Evolutionary conservation across 140 eudicot genomes (phyloP), one percentile per base, ranked within the genome.

Genomic region (Stevia rebaudiana): DNA sequence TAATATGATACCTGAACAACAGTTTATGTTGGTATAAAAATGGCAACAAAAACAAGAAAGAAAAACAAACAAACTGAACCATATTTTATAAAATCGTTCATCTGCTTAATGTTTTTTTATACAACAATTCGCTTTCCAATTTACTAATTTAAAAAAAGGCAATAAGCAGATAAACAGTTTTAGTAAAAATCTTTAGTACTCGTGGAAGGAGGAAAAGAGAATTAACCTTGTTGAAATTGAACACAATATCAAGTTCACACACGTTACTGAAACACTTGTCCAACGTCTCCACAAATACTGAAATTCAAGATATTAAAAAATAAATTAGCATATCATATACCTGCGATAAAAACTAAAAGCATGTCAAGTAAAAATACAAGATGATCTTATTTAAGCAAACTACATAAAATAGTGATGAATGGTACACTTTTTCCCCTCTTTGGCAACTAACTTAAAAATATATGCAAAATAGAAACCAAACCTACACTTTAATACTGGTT

Each of bases 251-350:
- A 9, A 81, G 85, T 79, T 82, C 88, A 53, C 88, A 79, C 16
- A 82, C 88, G 39, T 79, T 85, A 66, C 72, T 76, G 79, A 81
- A 85, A 67, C 81, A 85, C 65, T 76, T 82, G 78, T 85, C 94
- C 78, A 85, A 46, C 18, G 94, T 76, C 78, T 85, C 94, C 74
- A 82, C 88, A 13, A 85, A 85, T 30, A 81, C 94, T 85, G 83
- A 71, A 76, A 76, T 42, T 12, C 46, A 60, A 70, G 36, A 72
- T 19, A 69, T 37, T 65, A 8, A n/a, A 19, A 19, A 18, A n/a
- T n/a, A 51, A 68, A 50, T 68, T 68, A 50, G 31, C 24, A 65
- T n/a, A n/a, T n/a, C n/a, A n/a, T n/a, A n/a, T n/a, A n/a, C n/a
- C n/a, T n/a, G 33, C 33, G 33, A 4, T 28, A 4, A 28, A 28